phyloP scores from a whole-genome alignment of 1,139 yeast genomes.

The Taphrina flavorubra region DNA sequence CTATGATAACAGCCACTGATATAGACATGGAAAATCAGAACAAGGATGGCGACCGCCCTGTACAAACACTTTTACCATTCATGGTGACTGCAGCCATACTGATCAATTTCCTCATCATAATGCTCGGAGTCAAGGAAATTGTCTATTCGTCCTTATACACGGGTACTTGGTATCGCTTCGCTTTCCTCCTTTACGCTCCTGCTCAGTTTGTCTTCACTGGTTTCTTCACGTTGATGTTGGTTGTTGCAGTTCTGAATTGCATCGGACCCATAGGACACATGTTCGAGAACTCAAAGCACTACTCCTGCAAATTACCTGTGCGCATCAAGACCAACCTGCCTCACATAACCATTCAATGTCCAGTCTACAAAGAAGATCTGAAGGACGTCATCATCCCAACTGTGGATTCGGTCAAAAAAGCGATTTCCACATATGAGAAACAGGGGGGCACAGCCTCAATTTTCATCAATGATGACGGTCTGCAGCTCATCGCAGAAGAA shows the following conservation, averaged over 20 bases:
- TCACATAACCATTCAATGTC: slow-evolving; percentile 44
- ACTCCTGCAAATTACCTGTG: slow-evolving; percentile 41
- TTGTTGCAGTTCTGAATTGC: slow-evolving; percentile 41
- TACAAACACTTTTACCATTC: slow-evolving; percentile 32
- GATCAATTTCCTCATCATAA: slow-evolving; percentile 37
- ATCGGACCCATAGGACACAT: slow-evolving; percentile 44
- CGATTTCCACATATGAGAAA: slow-evolving; percentile 45
- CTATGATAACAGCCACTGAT: neutral
- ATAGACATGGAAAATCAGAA: slow-evolving; percentile 26
- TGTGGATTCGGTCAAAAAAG: slow-evolving; percentile 43
- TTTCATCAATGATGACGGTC: slow-evolving; percentile 46
- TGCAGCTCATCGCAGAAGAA: slow-evolving; percentile 45
- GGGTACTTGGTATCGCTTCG: slow-evolving; percentile 39
- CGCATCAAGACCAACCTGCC: slow-evolving; percentile 42
- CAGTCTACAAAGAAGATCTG: slow-evolving; percentile 43
- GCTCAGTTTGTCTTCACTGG: slow-evolving; percentile 36
- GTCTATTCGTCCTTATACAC: slow-evolving; percentile 24
- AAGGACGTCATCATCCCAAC: slow-evolving; percentile 46
- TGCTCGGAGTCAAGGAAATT: slow-evolving; percentile 32
- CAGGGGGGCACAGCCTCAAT: slow-evolving; percentile 46
- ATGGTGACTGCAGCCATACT: slow-evolving; percentile 41
- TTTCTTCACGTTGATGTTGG: slow-evolving; percentile 40
- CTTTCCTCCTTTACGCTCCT: slow-evolving; percentile 39
- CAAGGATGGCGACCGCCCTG: slow-evolving; percentile 38
- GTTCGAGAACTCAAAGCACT: slow-evolving; percentile 40